Conservation (phyloP, 2,329 filamentous ascomycete species). For the Penicillium sp. region DNA sequence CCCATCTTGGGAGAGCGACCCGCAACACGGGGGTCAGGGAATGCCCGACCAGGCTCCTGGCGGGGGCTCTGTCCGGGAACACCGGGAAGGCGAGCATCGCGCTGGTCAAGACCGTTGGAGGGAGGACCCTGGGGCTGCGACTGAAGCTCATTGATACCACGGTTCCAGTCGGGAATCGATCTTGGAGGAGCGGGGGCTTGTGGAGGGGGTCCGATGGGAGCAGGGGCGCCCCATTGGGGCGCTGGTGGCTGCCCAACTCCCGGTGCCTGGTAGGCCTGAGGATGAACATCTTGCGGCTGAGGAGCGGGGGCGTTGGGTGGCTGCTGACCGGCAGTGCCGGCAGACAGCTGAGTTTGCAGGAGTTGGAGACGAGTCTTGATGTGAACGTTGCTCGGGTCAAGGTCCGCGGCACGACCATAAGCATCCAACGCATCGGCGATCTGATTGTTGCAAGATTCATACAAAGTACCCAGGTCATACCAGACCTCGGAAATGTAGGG, state of each 20-base stretch:
- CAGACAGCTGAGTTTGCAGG: slow-evolving; percentile 74
- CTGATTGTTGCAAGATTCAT: slow-evolving; percentile 99
- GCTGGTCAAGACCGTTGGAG: slow-evolving; percentile 79
- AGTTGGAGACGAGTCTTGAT: slow-evolving; percentile 94
- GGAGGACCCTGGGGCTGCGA: slow-evolving; percentile 54
- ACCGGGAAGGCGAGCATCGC: slow-evolving; percentile 68
- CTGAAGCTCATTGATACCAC: slow-evolving; percentile 76
- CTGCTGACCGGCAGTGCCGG: slow-evolving; percentile 60
- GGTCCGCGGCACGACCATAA: slow-evolving; percentile 89
- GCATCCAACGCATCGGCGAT: slow-evolving; percentile 94
- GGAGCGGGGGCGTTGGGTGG: slow-evolving; percentile 71
- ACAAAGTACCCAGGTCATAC: slow-evolving; percentile 97
- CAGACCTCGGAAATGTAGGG: slow-evolving; percentile 99
- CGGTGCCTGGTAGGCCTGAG: slow-evolving; percentile 84
- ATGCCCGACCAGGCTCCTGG: slow-evolving; percentile 69
- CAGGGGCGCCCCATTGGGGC: slow-evolving; percentile 85
- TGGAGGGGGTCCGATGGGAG: slow-evolving; percentile 49
- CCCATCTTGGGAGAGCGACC: slow-evolving; percentile 63
- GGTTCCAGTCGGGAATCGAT: slow-evolving; percentile 61
- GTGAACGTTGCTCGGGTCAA: slow-evolving; percentile 89
- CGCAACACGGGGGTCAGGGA: slow-evolving; percentile 64
- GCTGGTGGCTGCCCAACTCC: slow-evolving; percentile 81
- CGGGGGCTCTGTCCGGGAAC: slow-evolving; percentile 75
- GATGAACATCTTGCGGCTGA: slow-evolving; percentile 90
- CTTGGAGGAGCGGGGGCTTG: slow-evolving; percentile 66